Percentiles rank a stretch among this genome's conserved stretches.
Evolutionary conservation across 176 grass and related monocot species (phyloP).

Genomic region (Saccharum spontaneum): DNA sequence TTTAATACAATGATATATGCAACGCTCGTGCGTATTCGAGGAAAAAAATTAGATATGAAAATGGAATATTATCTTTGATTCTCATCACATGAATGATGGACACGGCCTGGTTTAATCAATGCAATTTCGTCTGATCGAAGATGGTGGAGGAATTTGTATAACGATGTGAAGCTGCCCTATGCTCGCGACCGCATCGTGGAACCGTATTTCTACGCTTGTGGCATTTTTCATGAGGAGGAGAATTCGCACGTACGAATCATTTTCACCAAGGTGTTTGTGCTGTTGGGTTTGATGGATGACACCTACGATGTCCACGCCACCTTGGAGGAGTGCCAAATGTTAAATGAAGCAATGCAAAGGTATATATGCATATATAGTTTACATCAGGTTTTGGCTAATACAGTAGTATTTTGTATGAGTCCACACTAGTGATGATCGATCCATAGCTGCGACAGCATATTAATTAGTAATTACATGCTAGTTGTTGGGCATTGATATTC

Average conservation of each 20-base stretch:
- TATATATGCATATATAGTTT: neutral
- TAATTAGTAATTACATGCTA: neutral
- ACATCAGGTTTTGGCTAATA: neutral
- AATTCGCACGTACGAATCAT: neutral
- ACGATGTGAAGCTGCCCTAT: constrained; percentile 5
- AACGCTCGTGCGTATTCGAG: no score
- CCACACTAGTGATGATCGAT: neutral
- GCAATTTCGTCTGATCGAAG: neutral
- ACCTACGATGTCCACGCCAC: constrained; percentile 21
- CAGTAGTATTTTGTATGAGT: neutral
- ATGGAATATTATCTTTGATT: no score
- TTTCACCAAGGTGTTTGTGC: neutral
- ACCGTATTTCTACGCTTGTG: neutral
- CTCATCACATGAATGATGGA: neutral
- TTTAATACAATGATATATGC: no score
- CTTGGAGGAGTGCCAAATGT: neutral
- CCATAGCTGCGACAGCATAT: neutral
- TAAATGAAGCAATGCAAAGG: constrained; percentile 18
- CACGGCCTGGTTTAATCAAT: neutral
- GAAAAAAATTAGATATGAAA: no score
- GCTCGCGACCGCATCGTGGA: constrained; percentile 23
- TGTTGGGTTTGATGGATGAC: constrained; percentile 9
- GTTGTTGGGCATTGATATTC: neutral
- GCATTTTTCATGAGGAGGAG: neutral
- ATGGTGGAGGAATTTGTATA: constrained; percentile 23